phyloP scores from a whole-genome alignment of 345 rosid genomes.

The Schrenkiella parvula region DNA sequence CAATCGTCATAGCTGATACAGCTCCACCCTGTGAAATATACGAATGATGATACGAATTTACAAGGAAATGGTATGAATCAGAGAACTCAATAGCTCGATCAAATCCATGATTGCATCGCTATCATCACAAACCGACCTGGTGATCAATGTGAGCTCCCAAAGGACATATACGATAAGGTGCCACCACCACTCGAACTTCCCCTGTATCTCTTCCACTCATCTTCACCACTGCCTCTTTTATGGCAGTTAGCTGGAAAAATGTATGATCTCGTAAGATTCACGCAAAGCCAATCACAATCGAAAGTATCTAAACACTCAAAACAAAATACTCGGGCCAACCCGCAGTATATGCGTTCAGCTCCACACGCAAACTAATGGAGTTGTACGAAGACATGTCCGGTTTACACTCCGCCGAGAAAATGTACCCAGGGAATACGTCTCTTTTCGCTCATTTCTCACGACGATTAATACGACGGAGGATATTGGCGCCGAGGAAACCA shows the following conservation, averaged over 20 bases:
- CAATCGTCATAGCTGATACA: conserved; percentile 89
- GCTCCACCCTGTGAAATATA: conserved; percentile 63
- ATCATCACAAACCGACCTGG: conserved; percentile 48
- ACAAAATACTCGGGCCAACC: neutral
- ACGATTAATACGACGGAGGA: neutral
- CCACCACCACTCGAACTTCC: conserved; percentile 66
- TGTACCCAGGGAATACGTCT: neutral
- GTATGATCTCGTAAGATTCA: conserved; percentile 1
- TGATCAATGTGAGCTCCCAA: conserved; percentile 97
- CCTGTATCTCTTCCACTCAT: conserved; percentile 53
- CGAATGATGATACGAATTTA: neutral
- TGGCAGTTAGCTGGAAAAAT: conserved; percentile 40
- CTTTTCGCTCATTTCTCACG: neutral
- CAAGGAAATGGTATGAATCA: neutral
- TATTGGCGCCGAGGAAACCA: neutral
- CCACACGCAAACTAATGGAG: neutral
- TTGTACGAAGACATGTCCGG: neutral
- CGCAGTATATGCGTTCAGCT: neutral
- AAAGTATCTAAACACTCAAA: neutral
- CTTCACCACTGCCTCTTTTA: conserved; percentile 43
- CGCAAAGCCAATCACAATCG: neutral
- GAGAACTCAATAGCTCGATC: conserved; percentile 5
- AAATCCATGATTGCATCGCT: neutral
- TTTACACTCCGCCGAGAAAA: neutral
- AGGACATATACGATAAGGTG: conserved; percentile 94